These are phyloP conservation scores for Penicillium sp. DNA, from an alignment of 2,329 filamentous ascomycete genomes.

Conservation along the genomic window DNA sequence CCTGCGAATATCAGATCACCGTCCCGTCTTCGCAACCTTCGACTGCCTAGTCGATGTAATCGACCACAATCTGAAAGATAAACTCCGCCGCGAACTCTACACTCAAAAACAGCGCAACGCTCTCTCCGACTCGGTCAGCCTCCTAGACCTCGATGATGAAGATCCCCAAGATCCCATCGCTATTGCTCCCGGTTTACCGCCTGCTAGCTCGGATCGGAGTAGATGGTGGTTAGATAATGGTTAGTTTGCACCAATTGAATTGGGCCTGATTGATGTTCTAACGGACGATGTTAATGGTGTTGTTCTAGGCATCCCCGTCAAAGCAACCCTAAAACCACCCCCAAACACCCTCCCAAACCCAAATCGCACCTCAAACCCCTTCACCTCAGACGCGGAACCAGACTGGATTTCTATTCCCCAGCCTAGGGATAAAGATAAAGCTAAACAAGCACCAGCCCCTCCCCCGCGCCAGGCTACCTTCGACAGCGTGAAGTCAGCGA, in stretches of 20 bases:
- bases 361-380: slow-evolving; percentile 81
- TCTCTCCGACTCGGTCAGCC: slow-evolving; percentile 21
- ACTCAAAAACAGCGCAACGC: slow-evolving; percentile 65
- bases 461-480: not conserved
- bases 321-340: slow-evolving; percentile 72
- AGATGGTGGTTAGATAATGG: slow-evolving; percentile 71
- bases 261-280: no score
- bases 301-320: slow-evolving; percentile 75
- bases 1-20: slow-evolving; percentile 88
- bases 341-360: slow-evolving; percentile 69
- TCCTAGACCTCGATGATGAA: slow-evolving; percentile 61
- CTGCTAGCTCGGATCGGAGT: slow-evolving; percentile 63
- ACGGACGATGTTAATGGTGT: no score
- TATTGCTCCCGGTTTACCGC: slow-evolving; percentile 75
- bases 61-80: slow-evolving; percentile 73
- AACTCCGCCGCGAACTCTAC: slow-evolving; percentile 76
- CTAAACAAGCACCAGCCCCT: no score
- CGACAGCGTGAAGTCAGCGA: no score
- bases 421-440: no score
- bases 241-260: slow-evolving; percentile 33
- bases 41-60: slow-evolving; percentile 80
- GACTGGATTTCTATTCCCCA: slow-evolving; percentile 89
- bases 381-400: slow-evolving; percentile 71
- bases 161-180: slow-evolving; percentile 85
- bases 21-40: slow-evolving; percentile 92